Evolutionary conservation across 2,329 filamentous ascomycete genomes (phyloP).

Genomic region (Talaromyces amestolkiae): DNA sequence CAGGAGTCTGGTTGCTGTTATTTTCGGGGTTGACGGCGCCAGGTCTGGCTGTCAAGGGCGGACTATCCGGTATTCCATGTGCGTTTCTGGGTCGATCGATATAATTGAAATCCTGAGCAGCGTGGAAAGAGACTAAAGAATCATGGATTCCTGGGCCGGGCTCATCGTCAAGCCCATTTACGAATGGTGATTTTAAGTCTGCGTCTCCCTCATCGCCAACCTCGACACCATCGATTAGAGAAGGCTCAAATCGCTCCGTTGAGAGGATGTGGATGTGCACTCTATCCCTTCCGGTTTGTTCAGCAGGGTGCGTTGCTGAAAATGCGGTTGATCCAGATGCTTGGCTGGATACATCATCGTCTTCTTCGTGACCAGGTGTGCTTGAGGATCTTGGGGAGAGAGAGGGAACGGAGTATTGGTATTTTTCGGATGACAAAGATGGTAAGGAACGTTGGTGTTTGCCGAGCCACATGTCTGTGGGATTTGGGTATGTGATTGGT

Average conservation of each 20-base stretch:
- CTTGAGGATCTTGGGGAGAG: background rate
- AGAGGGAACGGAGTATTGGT: background rate
- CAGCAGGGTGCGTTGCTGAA: background rate
- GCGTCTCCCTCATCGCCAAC: background rate
- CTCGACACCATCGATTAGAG: background rate
- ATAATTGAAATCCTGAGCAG: background rate
- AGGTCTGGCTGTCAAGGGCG: background rate
- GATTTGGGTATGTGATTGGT: background rate
- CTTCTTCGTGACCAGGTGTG: background rate
- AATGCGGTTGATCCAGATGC: background rate
- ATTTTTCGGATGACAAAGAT: background rate
- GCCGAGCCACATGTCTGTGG: constrained; percentile 15
- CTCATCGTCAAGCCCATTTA: background rate
- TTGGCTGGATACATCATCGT: constrained; percentile 1
- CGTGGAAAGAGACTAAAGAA: background rate
- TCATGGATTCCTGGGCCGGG: background rate
- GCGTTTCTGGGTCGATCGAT: background rate
- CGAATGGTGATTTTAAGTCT: background rate
- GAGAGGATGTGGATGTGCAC: background rate
- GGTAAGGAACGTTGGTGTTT: background rate
- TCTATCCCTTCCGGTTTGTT: background rate
- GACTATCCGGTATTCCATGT: background rate
- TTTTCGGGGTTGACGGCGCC: background rate
- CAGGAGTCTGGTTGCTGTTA: background rate
- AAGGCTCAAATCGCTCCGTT: background rate